Conservation (phyloP, 441 rosid species). For the Erysimum pusillum region DNA sequence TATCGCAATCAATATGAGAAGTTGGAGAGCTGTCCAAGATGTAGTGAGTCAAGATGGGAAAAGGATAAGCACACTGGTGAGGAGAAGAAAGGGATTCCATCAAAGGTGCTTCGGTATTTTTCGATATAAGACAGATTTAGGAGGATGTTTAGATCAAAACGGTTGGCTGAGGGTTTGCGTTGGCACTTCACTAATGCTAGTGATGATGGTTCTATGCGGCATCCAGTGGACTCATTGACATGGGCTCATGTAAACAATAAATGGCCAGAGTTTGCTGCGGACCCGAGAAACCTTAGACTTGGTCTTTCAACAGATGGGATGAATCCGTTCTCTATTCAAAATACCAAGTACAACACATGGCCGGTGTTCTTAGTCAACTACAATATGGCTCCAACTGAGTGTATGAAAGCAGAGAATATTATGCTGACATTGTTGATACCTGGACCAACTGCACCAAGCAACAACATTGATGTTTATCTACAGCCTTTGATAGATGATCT, state of each 20-base stretch:
- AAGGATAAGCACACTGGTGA: neutral
- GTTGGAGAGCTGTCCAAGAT: no score
- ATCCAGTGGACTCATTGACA: neutral
- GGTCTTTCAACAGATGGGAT: neutral
- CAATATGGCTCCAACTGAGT: constrained; percentile 3
- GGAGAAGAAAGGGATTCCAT: neutral
- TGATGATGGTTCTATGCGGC: neutral
- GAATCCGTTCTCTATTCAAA: neutral
- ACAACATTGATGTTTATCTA: neutral
- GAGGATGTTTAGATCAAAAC: neutral
- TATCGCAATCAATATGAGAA: neutral
- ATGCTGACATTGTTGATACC: neutral
- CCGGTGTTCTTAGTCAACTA: neutral
- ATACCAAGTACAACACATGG: neutral
- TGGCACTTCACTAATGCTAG: neutral
- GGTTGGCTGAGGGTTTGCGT: neutral
- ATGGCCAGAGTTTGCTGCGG: neutral
- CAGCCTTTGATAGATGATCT: neutral
- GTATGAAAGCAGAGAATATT: neutral
- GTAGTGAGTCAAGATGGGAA: neutral
- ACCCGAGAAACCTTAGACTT: neutral
- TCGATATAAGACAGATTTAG: neutral
- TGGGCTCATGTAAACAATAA: neutral
- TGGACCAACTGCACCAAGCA: neutral
- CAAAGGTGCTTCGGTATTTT: constrained; percentile 1